phyloP scores from a whole-genome alignment of 2,329 filamentous ascomycete genomes.

The Kalaharituber pfeilii region DNA sequence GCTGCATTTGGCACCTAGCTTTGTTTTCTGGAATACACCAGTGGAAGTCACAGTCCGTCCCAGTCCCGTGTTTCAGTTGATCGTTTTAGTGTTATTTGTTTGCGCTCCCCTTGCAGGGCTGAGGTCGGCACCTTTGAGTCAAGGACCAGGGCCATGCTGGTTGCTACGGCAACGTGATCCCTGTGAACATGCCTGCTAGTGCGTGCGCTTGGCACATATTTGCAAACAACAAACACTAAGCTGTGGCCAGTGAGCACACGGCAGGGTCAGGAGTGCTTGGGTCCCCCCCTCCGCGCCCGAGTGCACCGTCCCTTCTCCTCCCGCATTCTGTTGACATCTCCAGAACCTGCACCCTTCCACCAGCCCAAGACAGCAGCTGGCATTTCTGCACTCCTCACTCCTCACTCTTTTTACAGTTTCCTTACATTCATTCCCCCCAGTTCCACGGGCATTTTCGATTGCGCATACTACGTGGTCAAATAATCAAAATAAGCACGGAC shows the following conservation, averaged over 20 bases:
- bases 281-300: too few species aligned
- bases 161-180: conserved; percentile 7
- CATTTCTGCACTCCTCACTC: too few species aligned
- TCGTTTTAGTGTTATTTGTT: too few species aligned
- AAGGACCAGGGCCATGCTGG: too few species aligned
- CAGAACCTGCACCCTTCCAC: background rate
- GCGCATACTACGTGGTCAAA: background rate
- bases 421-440: background rate
- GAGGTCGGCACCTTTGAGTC: background rate
- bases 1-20: too few species aligned
- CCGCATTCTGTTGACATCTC: background rate
- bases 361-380: background rate
- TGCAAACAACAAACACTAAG: background rate
- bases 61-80: too few species aligned
- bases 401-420: background rate
- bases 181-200: too few species aligned
- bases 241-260: background rate
- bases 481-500: background rate
- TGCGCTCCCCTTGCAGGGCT: too few species aligned
- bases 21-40: too few species aligned
- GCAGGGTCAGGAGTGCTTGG: background rate
- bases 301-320: background rate
- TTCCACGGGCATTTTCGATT: background rate
- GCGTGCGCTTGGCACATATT: background rate
- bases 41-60: too few species aligned